Evolutionary conservation across 495 filamentous ascomycete species (phyloP).

Genomic region (Penicillium desertorum): DNA sequence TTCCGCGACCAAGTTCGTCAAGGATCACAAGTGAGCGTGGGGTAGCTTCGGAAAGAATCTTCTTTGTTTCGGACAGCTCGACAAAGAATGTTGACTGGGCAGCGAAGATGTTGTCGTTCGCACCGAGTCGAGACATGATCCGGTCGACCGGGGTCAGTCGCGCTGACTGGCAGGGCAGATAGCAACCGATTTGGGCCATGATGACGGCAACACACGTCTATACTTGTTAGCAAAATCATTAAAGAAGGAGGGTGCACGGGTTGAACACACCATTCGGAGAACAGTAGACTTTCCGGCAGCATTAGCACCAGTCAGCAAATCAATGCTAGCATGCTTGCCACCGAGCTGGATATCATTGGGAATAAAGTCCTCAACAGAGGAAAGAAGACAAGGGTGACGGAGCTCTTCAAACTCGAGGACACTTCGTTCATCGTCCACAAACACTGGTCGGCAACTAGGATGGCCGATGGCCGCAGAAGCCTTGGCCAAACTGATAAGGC

Average conservation of each 20-base stretch:
- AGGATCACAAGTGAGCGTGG: slow-evolving; percentile 95
- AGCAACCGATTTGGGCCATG: slow-evolving; percentile 97
- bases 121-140: slow-evolving; percentile 98
- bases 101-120: slow-evolving; percentile 98
- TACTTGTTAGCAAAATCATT: slow-evolving; percentile 11
- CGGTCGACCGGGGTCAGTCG: slow-evolving; percentile 89
- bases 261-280: slow-evolving; percentile 76
- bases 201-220: slow-evolving; percentile 93
- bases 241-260: not conserved
- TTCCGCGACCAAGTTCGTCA: slow-evolving; percentile 94
- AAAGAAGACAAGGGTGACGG: slow-evolving; percentile 90
- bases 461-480: slow-evolving; percentile 79
- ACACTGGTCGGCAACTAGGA: slow-evolving; percentile 83
- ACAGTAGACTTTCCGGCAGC: slow-evolving; percentile 99
- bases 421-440: slow-evolving; percentile 80
- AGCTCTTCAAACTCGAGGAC: slow-evolving; percentile 89
- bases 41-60: slow-evolving; percentile 94
- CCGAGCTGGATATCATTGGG: slow-evolving; percentile 92
- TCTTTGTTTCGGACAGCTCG: slow-evolving; percentile 95
- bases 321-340: slow-evolving; percentile 76
- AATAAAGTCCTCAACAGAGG: slow-evolving; percentile 89
- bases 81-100: slow-evolving; percentile 99
- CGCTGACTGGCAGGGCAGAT: slow-evolving; percentile 81
- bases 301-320: slow-evolving; percentile 93
- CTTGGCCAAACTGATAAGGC: slow-evolving; percentile 87